Conservation (phyloP, 2,329 filamentous ascomycete species). For the Fusarium tjaetaba region DNA sequence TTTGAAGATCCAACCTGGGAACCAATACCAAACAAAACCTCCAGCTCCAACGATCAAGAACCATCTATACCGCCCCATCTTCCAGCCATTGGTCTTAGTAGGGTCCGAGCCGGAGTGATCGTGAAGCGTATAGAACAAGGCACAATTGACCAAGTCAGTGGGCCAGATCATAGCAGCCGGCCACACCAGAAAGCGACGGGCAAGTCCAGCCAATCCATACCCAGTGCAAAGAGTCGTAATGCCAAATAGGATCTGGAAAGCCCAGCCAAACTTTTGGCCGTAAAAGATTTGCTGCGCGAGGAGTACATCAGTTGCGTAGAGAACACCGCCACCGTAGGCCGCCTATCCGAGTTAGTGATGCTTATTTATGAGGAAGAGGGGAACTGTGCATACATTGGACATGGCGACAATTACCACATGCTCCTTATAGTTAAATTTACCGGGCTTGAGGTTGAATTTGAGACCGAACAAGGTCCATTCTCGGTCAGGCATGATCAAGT, state of each 20-base stretch:
- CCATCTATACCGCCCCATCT: conserved; percentile 69
- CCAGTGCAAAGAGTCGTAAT: conserved; percentile 67
- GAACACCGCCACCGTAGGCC: conserved; percentile 65
- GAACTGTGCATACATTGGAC: conserved; percentile 64
- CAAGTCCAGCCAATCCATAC: conserved; percentile 65
- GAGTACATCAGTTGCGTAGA: conserved; percentile 65
- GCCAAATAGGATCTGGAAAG: conserved; percentile 63
- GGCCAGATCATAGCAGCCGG: conserved; percentile 70
- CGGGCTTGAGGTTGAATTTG: conserved; percentile 66
- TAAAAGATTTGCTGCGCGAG: conserved; percentile 66
- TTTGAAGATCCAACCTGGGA: conserved; percentile 71
- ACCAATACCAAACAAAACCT: conserved; percentile 67
- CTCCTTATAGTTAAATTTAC: conserved; percentile 70
- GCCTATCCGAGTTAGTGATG: conserved; percentile 52
- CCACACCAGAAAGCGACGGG: conserved; percentile 62
- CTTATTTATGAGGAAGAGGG: not conserved
- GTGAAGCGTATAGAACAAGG: conserved; percentile 60
- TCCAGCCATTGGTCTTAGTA: conserved; percentile 67
- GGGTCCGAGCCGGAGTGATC: conserved; percentile 59
- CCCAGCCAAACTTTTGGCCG: conserved; percentile 63
- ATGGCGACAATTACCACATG: conserved; percentile 71
- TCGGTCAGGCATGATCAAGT: conserved; percentile 63
- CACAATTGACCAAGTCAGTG: conserved; percentile 62
- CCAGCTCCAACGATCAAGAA: conserved; percentile 67
- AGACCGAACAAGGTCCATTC: conserved; percentile 62